These are phyloP conservation scores for Triadica sebifera DNA, from an alignment of 345 rosid species.

Conservation along the genomic window DNA sequence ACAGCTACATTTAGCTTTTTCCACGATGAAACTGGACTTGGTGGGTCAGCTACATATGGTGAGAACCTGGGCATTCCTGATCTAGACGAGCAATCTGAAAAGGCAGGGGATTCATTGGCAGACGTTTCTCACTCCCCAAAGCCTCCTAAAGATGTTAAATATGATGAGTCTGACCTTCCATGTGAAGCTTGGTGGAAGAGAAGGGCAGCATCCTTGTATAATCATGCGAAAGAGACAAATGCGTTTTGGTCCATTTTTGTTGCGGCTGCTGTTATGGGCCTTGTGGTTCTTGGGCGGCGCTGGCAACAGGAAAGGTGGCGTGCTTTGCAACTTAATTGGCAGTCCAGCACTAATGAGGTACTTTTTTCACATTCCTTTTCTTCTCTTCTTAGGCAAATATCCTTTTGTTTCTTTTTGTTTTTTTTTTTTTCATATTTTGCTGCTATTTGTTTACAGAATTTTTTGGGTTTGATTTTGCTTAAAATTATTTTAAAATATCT, in stretches of 20 bases:
- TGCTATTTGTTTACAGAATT: neutral
- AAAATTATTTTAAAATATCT: neutral
- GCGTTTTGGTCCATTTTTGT: conserved; percentile 85
- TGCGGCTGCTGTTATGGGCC: conserved; percentile 92
- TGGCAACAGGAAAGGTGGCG: conserved; percentile 98
- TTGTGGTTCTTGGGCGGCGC: conserved; percentile 90
- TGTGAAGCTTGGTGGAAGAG: conserved; percentile 97
- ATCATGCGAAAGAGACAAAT: conserved; percentile 80
- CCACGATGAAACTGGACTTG: conserved; percentile 43
- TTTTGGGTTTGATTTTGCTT: neutral
- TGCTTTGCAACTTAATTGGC: conserved; percentile 81
- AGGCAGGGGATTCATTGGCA: conserved; percentile 27
- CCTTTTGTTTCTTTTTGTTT: neutral
- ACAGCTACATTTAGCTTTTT: conserved; percentile 47
- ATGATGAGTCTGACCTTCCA: conserved; percentile 48
- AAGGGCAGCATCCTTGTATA: conserved; percentile 66
- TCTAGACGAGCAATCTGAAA: conserved; percentile 35
- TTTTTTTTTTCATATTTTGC: neutral
- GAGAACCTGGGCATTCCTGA: conserved; percentile 39
- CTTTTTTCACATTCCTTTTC: neutral
- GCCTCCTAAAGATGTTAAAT: conserved; percentile 42
- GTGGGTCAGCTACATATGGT: conserved; percentile 43
- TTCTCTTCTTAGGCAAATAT: neutral
- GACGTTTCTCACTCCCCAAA: conserved; percentile 38
- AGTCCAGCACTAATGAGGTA: conserved; percentile 67